Conservation (phyloP, 441 rosid species). For the Populus trichocarpa region DNA sequence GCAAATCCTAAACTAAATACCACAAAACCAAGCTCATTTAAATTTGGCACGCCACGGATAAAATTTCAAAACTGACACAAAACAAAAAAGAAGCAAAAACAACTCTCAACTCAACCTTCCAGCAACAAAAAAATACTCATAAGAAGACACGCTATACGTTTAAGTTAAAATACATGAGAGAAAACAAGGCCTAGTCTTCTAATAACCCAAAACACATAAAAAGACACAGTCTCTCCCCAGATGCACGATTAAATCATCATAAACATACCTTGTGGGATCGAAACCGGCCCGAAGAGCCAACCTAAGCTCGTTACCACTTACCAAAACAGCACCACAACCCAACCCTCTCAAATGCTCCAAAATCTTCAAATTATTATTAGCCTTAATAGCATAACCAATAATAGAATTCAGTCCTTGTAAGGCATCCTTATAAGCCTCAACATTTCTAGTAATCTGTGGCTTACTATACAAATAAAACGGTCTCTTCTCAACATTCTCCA, state of each 20-base stretch:
- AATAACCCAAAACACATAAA: not conserved
- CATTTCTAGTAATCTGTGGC: slow-evolving; percentile 81
- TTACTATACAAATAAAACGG: slow-evolving; percentile 91
- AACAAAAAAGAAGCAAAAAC: no score
- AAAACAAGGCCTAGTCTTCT: no score
- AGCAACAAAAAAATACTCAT: not conserved
- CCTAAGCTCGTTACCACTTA: slow-evolving; percentile 94
- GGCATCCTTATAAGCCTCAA: slow-evolving; percentile 77
- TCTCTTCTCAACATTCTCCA: slow-evolving; percentile 73
- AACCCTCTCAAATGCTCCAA: slow-evolving; percentile 83
- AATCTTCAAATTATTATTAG: slow-evolving; percentile 86
- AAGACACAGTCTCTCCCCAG: not conserved
- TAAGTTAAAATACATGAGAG: no score
- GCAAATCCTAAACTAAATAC: no score
- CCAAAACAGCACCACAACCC: slow-evolving; percentile 96
- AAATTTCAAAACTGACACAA: no score
- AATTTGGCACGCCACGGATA: not conserved
- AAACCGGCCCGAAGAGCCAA: slow-evolving; percentile 87
- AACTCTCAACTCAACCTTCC: no score
- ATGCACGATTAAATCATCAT: no score
- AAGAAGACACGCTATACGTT: not conserved
- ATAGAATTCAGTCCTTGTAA: slow-evolving; percentile 66
- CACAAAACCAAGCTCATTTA: no score
- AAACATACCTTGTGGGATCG: slow-evolving; percentile 72
- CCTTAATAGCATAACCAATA: slow-evolving; percentile 93